Conservation (phyloP, 192 early-diverging fungal genomes). For the Ambispora gerdemannii region DNA sequence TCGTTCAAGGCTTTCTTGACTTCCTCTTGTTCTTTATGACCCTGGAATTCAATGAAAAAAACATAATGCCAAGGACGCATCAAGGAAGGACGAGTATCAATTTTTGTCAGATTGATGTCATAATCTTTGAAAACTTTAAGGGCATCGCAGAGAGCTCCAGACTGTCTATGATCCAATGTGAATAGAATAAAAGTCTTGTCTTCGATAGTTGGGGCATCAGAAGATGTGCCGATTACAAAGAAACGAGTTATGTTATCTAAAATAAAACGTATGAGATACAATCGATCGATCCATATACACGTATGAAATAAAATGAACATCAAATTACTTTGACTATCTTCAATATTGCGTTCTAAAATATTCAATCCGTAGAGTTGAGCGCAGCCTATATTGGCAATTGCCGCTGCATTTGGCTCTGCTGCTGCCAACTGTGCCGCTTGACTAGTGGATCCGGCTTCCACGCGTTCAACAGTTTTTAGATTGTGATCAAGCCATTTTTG, state of each 20-base stretch:
- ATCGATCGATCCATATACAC: neutral
- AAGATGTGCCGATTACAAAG: slow-evolving; percentile 76
- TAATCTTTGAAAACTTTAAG: slow-evolving; percentile 79
- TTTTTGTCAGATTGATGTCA: slow-evolving; percentile 82
- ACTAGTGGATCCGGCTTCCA: slow-evolving; percentile 78
- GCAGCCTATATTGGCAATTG: slow-evolving; percentile 78
- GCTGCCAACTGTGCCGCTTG: slow-evolving; percentile 86
- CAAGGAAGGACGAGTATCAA: slow-evolving; percentile 84
- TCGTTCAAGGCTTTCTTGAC: slow-evolving; percentile 67
- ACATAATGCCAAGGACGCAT: slow-evolving; percentile 87
- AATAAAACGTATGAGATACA: neutral
- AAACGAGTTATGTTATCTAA: slow-evolving; percentile 90
- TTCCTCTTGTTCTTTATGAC: slow-evolving; percentile 68
- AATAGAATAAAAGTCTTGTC: slow-evolving; percentile 83
- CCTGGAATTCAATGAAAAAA: slow-evolving; percentile 89
- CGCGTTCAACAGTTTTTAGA: slow-evolving; percentile 65
- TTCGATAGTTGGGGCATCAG: slow-evolving; percentile 60
- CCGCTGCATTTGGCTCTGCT: slow-evolving; percentile 70
- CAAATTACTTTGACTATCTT: slow-evolving; percentile 62
- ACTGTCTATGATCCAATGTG: slow-evolving; percentile 86
- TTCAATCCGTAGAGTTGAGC: slow-evolving; percentile 77
- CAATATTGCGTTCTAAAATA: slow-evolving; percentile 72
- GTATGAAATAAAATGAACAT: neutral
- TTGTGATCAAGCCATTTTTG: slow-evolving; percentile 68
- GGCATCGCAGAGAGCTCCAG: slow-evolving; percentile 83